phyloP scores from a whole-genome alignment of 2,329 filamentous ascomycete species.

The Aureobasidium sp. region DNA sequence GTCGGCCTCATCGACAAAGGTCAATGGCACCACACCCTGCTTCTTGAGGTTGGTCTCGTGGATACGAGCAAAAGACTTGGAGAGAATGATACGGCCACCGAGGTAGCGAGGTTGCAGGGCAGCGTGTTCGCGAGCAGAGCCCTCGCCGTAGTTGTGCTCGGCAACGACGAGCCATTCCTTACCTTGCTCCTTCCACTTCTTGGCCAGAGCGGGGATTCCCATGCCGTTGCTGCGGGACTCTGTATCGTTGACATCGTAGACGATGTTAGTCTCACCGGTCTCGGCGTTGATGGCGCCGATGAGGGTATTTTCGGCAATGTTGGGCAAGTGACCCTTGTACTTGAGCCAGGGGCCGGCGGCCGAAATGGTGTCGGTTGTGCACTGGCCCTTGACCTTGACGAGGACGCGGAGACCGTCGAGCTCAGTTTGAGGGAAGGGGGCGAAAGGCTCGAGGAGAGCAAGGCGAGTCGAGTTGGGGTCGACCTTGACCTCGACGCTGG shows the following conservation, averaged over 20 bases:
- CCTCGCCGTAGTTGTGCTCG: slow-evolving; percentile 96
- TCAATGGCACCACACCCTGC: slow-evolving; percentile 91
- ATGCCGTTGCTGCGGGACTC: slow-evolving; percentile 35
- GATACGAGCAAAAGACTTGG: slow-evolving; percentile 84
- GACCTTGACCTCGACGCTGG: slow-evolving; percentile 64
- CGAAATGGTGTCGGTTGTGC: slow-evolving; percentile 97
- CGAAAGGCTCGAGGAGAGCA: slow-evolving; percentile 84
- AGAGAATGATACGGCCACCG: slow-evolving; percentile 72
- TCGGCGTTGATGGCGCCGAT: slow-evolving; percentile 90
- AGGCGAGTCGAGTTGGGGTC: slow-evolving; percentile 83
- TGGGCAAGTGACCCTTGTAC: slow-evolving; percentile 97
- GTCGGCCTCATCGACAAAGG: slow-evolving; percentile 79
- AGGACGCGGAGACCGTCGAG: slow-evolving; percentile 73
- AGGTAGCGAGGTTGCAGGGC: slow-evolving; percentile 87
- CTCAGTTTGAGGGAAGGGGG: slow-evolving; percentile 69
- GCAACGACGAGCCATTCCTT: slow-evolving; percentile 89
- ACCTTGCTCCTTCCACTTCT: slow-evolving; percentile 67
- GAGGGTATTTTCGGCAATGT: slow-evolving; percentile 94
- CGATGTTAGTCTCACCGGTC: slow-evolving; percentile 85
- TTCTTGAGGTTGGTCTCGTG: slow-evolving; percentile 97
- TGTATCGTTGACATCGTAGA: slow-evolving; percentile 75
- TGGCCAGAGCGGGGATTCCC: slow-evolving; percentile 80
- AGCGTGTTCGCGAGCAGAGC: slow-evolving; percentile 80
- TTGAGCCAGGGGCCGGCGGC: slow-evolving; percentile 96
- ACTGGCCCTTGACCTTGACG: slow-evolving; percentile 95